These are phyloP conservation scores for Discostella stelligera DNA, from an alignment of 352 stramenopile genomes.

Conservation along the genomic window DNA sequence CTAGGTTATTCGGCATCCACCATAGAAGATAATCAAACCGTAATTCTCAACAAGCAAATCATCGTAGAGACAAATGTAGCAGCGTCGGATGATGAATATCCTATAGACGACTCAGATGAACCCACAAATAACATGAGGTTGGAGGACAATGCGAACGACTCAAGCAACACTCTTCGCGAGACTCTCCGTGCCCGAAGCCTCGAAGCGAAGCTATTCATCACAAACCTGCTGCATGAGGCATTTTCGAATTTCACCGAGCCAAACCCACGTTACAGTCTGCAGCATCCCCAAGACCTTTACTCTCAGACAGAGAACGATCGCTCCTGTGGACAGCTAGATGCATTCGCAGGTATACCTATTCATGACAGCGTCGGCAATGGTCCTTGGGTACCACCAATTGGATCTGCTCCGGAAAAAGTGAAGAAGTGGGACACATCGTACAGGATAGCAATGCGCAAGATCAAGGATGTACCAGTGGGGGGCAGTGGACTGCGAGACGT, in stretches of 20 bases:
- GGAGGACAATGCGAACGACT: background rate
- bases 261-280: background rate
- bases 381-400: constrained; percentile 10
- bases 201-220: constrained; percentile 7
- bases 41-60: background rate
- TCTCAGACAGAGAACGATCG: constrained; percentile 5
- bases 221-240: constrained; percentile 2
- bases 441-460: constrained; percentile 15
- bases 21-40: too few species aligned
- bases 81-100: background rate
- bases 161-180: constrained; percentile 4
- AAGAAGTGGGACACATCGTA: constrained; percentile 14
- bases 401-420: constrained; percentile 5
- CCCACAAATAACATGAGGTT: background rate
- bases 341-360: constrained; percentile 19
- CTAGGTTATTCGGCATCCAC: background rate
- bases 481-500: constrained; percentile 11
- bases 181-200: constrained; percentile 2
- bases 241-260: background rate
- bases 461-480: constrained; percentile 1
- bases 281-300: background rate
- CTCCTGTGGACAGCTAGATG: constrained; percentile 23
- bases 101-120: background rate
- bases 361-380: constrained; percentile 7
- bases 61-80: background rate